Percentiles rank a stretch among this genome's conserved stretches.
These are phyloP conservation scores for Phaeodactylum tricornutum DNA, from an alignment of 108 stramenopile species.

Conservation along the genomic window DNA sequence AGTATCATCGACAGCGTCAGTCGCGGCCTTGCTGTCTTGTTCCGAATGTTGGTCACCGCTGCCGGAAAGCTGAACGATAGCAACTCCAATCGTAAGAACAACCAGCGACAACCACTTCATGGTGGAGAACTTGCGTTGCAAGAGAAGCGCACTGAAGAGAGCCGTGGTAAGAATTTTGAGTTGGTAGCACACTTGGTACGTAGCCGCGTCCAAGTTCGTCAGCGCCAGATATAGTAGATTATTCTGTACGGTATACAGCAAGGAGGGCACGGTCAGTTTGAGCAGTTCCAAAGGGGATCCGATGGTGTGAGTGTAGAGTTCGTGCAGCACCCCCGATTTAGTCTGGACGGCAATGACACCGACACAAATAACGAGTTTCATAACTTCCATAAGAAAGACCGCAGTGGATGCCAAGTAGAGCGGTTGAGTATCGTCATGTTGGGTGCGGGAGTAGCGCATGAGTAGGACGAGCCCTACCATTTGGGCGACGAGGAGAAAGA, in stretches of 20 bases:
- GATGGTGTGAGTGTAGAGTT: constrained; percentile 29
- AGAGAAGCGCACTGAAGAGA: constrained; percentile 85
- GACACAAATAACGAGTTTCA: constrained; percentile 62
- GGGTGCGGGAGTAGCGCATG: constrained; percentile 68
- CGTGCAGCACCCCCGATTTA: constrained; percentile 11
- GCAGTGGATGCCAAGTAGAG: constrained; percentile 78
- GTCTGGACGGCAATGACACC: constrained; percentile 52
- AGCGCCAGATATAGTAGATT: constrained; percentile 94
- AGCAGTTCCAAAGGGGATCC: constrained; percentile 72
- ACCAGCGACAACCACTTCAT: constrained; percentile 81
- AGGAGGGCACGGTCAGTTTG: constrained; percentile 92
- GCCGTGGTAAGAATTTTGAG: constrained; percentile 99
- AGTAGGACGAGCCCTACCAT: constrained; percentile 82
- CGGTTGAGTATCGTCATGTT: constrained; percentile 27
- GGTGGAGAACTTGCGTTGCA: constrained; percentile 59
- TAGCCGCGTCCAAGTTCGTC: constrained; percentile 92
- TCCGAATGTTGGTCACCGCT: constrained; percentile 19
- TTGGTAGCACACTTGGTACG: constrained; percentile 97
- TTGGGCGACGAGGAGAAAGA: constrained; percentile 74
- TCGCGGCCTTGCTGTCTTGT: neutral
- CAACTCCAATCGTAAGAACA: constrained; percentile 87
- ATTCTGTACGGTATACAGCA: constrained; percentile 96
- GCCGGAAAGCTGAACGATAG: constrained; percentile 80
- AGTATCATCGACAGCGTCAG: constrained; percentile 8
- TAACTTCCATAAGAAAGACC: constrained; percentile 79